A percentile compares a stretch with the other conserved stretches of the same genome.
Conservation (phyloP, 768 basidiomycete genomes). For the Rubroboletus pulcherrimus region DNA sequence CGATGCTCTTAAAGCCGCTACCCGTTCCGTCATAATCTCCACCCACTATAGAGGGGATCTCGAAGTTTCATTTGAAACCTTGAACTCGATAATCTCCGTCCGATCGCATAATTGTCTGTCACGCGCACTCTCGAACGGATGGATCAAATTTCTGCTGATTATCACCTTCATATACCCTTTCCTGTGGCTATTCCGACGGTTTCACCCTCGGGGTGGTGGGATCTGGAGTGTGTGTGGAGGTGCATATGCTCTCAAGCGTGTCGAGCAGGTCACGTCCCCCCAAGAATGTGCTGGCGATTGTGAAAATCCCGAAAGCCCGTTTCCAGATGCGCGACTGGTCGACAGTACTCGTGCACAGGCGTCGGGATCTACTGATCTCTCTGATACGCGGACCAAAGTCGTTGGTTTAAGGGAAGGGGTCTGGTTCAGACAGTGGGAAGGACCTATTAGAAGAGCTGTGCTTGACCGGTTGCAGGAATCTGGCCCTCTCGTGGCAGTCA, state of each 20-base stretch:
- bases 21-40: constrained; percentile 36
- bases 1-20: constrained; percentile 37
- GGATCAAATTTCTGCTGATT: constrained; percentile 66
- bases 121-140: constrained; percentile 63
- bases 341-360: neutral
- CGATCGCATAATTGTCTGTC: constrained; percentile 66
- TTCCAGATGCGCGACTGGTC: neutral
- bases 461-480: constrained; percentile 35
- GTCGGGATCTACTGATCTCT: constrained; percentile 30
- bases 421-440: constrained; percentile 80
- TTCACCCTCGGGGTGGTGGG: constrained; percentile 64
- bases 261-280: constrained; percentile 15
- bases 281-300: constrained; percentile 2
- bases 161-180: constrained; percentile 73
- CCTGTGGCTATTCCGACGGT: constrained; percentile 76
- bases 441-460: constrained; percentile 60
- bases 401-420: constrained; percentile 67
- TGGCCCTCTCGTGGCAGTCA: constrained; percentile 34
- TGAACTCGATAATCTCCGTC: constrained; percentile 52
- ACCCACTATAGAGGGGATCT: constrained; percentile 37
- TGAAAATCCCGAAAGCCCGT: constrained; percentile 2
- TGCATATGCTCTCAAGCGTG: constrained; percentile 66
- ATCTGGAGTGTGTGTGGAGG: constrained; percentile 74
- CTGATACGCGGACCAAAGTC: constrained; percentile 33
- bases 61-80: constrained; percentile 47